Base-by-base conservation (phyloP, 139 green algal genomes). In the Zygnema cylindricum region DNA sequence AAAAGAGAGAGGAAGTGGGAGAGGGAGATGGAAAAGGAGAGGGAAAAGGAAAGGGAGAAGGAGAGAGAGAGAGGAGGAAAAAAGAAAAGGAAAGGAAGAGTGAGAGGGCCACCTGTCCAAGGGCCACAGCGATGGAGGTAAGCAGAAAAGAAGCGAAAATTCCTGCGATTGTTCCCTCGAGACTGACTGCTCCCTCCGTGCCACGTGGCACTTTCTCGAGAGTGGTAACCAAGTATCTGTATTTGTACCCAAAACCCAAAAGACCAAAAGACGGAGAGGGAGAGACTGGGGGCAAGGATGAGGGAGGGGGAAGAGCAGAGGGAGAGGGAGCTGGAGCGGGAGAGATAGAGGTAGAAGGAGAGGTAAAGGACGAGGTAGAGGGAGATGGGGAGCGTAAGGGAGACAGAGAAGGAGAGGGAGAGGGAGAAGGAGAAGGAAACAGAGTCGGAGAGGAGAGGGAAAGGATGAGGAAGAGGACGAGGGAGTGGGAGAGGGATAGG, bases 131-230 rank as follows among this genome's bases (percentile, higher is more conserved):
- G 0, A 95, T 3, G 0, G 2, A 85, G 0, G 95, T 81, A 87
- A 97, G 96, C 0, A 91, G 40, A 0, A 93, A 55, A 1, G 95
- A 95, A 21, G 96, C 96, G 0, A 38, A 91, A 3, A 95, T 2
- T 1, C 97, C 97, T 1, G 96, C 96, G 0, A 91, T 38, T 0
- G 97, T 98, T 0, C 97, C 97, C 90, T 99, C 97, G n/a, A 95
- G 30, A 84, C 95, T 98, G 0, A 99, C 95, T 1, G 97, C 97
- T 0, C 97, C 97, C 85, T 99, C 97, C 0, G 97, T 99, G 25
- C 97, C 97, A 7, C 96, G 93, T 0, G 96, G 95, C 54, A 99
- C 97, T 0, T 81, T 32, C 33, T 36, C 11, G 23, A 93, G 55
- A 11, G 89, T 92, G 33, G 91, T 93, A 21, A 84, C 78, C 84